phyloP scores from a whole-genome alignment of 2,329 filamentous ascomycete species.

The Hypomyces rosellus region DNA sequence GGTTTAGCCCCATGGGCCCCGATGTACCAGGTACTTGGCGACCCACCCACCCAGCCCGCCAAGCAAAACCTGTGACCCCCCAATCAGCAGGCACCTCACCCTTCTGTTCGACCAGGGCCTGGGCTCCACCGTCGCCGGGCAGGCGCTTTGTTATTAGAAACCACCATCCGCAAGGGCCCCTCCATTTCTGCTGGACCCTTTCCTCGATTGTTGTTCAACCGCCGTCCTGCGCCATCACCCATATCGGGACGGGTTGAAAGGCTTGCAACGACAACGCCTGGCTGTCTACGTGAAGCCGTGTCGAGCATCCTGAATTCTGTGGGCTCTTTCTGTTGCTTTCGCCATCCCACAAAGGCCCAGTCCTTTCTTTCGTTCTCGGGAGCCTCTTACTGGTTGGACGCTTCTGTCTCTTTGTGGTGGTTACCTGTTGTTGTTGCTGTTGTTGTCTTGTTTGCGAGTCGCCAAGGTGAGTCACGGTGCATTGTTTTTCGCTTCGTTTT shows the following conservation, averaged over 20 bases:
- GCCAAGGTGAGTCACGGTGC: slow-evolving; percentile 9
- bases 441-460: not conserved
- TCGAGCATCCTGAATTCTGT: not conserved
- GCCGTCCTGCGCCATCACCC: slow-evolving; percentile 8
- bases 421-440: not conserved
- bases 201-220: slow-evolving; percentile 10
- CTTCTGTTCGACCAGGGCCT: not conserved
- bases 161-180: slow-evolving; percentile 11
- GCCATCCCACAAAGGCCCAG: slow-evolving; percentile 1
- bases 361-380: not conserved
- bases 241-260: slow-evolving; percentile 8
- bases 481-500: not conserved
- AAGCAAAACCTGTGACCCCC: slow-evolving; percentile 1
- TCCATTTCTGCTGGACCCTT: slow-evolving; percentile 13
- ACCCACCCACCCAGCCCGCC: not conserved
- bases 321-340: slow-evolving; percentile 7
- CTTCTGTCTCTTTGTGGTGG: not conserved
- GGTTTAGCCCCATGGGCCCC: not conserved
- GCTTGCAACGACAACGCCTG: slow-evolving; percentile 5
- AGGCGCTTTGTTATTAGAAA: slow-evolving; percentile 13
- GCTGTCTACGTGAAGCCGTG: slow-evolving; percentile 4
- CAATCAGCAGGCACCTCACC: not conserved
- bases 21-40: slow-evolving; percentile 8
- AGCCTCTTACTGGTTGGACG: not conserved
- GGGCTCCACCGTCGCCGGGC: not conserved